A percentile compares a stretch with the other conserved stretches of the same genome.
phyloP scores from a whole-genome alignment of 306 rosid genomes.

The Inga oerstediana region DNA sequence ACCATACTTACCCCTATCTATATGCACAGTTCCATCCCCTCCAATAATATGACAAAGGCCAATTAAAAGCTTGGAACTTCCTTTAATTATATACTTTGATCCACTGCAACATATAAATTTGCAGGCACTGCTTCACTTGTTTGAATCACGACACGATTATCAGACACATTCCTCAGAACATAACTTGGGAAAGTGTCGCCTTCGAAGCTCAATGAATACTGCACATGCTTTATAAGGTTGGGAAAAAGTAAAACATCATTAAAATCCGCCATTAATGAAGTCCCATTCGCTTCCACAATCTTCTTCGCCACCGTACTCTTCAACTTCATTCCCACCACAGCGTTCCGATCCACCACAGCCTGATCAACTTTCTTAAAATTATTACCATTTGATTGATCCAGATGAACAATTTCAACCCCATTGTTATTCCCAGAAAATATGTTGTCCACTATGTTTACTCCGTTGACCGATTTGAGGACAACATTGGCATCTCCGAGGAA shows the following conservation, averaged over 20 bases:
- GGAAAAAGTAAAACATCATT: slow-evolving; percentile 63
- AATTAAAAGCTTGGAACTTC: background rate
- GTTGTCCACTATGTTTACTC: slow-evolving; percentile 78
- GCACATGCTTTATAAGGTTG: slow-evolving; percentile 65
- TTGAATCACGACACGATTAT: slow-evolving; percentile 63
- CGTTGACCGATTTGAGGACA: slow-evolving; percentile 70
- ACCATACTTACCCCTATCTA: too few species aligned
- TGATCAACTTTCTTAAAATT: slow-evolving; percentile 57
- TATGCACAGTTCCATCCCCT: slow-evolving; percentile 33
- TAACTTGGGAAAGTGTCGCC: slow-evolving; percentile 57
- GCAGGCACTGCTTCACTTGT: slow-evolving; percentile 50
- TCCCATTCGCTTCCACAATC: slow-evolving; percentile 59
- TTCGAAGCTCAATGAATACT: slow-evolving; percentile 50
- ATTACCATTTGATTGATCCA: slow-evolving; percentile 61
- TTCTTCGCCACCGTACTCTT: slow-evolving; percentile 64
- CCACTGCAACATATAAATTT: slow-evolving; percentile 57
- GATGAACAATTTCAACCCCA: slow-evolving; percentile 60
- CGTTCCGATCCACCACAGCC: slow-evolving; percentile 75
- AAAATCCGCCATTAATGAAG: slow-evolving; percentile 65
- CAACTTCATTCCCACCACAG: slow-evolving; percentile 68
- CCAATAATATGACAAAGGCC: background rate
- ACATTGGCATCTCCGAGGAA: slow-evolving; percentile 86
- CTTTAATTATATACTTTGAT: slow-evolving; percentile 53
- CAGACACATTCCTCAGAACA: slow-evolving; percentile 63
- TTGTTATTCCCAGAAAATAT: slow-evolving; percentile 69